phyloP scores from a whole-genome alignment of 306 rosid genomes.

The Castanopsis chinensis region DNA sequence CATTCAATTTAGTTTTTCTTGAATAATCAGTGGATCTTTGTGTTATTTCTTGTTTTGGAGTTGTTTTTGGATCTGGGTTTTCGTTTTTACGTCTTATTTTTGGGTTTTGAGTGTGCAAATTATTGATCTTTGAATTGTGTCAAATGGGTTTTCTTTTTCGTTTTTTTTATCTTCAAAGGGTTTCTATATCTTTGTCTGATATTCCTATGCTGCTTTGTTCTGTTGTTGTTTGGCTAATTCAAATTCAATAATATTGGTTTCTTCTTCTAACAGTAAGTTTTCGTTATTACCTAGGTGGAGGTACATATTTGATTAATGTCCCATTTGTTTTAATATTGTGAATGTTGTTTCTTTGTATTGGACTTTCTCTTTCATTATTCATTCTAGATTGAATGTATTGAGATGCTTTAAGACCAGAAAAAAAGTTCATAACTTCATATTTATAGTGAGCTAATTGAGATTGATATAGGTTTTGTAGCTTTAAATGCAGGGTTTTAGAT shows the following conservation, averaged over 20 bases:
- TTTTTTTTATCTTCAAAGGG: background rate
- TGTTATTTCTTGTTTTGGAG: background rate
- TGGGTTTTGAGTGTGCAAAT: background rate
- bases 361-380: background rate
- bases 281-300: background rate
- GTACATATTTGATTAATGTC: background rate
- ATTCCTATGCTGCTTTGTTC: background rate
- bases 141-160: background rate
- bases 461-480: background rate
- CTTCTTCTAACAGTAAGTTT: background rate
- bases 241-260: background rate
- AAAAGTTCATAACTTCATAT: too few relatives aligned
- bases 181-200: background rate
- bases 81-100: background rate
- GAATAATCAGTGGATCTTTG: conserved; percentile 12
- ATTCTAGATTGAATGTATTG: background rate
- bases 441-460: background rate
- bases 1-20: background rate
- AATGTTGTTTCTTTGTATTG: background rate
- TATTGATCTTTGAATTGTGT: background rate
- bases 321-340: background rate
- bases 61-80: conserved; percentile 24
- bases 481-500: background rate
- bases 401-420: background rate
- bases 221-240: background rate